Percentiles rank a stretch among this genome's conserved stretches.
Conservation (phyloP, 2,329 filamentous ascomycete genomes). For the Drechslerella stenobrocha region DNA sequence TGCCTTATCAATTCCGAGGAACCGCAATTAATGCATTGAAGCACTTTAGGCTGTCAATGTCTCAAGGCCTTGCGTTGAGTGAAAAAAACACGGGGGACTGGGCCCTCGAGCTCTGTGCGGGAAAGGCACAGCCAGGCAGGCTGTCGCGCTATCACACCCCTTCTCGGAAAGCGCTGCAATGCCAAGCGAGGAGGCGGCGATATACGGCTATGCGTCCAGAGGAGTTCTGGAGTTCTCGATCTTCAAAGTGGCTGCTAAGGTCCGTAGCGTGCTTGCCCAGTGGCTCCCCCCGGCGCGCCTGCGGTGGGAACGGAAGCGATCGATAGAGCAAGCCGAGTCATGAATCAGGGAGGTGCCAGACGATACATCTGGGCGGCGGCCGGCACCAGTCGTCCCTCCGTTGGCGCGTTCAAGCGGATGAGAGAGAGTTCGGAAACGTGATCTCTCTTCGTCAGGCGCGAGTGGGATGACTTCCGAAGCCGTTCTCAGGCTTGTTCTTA, state of each 20-base stretch:
- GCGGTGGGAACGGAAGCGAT: conserved; percentile 24
- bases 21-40: conserved; percentile 24
- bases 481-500: conserved; percentile 11
- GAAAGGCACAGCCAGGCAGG: conserved; percentile 37
- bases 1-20: conserved; percentile 9
- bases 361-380: conserved; percentile 20
- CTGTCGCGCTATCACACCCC: conserved; percentile 47
- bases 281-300: conserved; percentile 25
- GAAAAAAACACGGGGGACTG: conserved; percentile 5
- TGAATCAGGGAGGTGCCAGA: conserved; percentile 11
- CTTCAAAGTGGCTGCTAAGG: conserved; percentile 41
- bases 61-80: conserved; percentile 16
- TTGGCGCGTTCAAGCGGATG: conserved; percentile 21
- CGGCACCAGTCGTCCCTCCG: conserved; percentile 32
- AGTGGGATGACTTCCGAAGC: conserved; percentile 47
- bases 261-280: conserved; percentile 12
- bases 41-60: conserved; percentile 20
- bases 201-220: conserved; percentile 40
- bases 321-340: conserved; percentile 25
- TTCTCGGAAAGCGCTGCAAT: conserved; percentile 17
- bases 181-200: conserved; percentile 40
- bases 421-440: conserved; percentile 43
- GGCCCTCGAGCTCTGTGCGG: conserved; percentile 3
- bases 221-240: conserved; percentile 49
- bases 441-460: conserved; percentile 48